Evolutionary conservation across 2,329 filamentous ascomycete species (phyloP).

Genomic region (Stenocarpella maydis): DNA sequence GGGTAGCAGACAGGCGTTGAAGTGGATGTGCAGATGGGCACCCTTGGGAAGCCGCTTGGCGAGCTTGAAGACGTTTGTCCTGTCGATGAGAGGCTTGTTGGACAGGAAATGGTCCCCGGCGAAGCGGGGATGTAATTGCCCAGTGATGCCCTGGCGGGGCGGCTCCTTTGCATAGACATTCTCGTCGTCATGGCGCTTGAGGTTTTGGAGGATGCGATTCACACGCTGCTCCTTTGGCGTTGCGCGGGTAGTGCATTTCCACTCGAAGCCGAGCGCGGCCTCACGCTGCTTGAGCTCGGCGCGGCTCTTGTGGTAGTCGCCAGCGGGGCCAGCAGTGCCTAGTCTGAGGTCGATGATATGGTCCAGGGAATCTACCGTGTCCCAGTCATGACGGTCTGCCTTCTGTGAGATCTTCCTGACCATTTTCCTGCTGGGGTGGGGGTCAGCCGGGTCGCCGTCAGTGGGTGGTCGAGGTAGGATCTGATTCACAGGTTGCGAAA

Average conservation of each 20-base stretch:
- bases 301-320: conserved; percentile 46
- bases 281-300: conserved; percentile 45
- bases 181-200: conserved; percentile 48
- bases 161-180: conserved; percentile 47
- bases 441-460: conserved; percentile 18
- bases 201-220: conserved; percentile 49
- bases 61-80: conserved; percentile 65
- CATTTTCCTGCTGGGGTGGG: conserved; percentile 27
- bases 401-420: neutral
- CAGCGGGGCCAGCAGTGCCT: neutral
- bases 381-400: conserved; percentile 18
- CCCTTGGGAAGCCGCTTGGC: conserved; percentile 73
- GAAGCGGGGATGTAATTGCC: conserved; percentile 55
- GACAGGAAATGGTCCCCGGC: conserved; percentile 66
- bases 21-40: conserved; percentile 77
- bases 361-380: conserved; percentile 27
- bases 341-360: conserved; percentile 27
- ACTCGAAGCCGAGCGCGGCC: conserved; percentile 51
- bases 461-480: conserved; percentile 26
- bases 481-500: conserved; percentile 32
- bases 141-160: conserved; percentile 48
- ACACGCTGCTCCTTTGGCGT: conserved; percentile 48
- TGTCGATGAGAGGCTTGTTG: conserved; percentile 60
- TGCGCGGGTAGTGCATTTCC: conserved; percentile 44
- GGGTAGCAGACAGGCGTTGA: conserved; percentile 76